Evolutionary conservation across 2,329 filamentous ascomycete species (phyloP).

Genomic region (Periconia macrospinosa): DNA sequence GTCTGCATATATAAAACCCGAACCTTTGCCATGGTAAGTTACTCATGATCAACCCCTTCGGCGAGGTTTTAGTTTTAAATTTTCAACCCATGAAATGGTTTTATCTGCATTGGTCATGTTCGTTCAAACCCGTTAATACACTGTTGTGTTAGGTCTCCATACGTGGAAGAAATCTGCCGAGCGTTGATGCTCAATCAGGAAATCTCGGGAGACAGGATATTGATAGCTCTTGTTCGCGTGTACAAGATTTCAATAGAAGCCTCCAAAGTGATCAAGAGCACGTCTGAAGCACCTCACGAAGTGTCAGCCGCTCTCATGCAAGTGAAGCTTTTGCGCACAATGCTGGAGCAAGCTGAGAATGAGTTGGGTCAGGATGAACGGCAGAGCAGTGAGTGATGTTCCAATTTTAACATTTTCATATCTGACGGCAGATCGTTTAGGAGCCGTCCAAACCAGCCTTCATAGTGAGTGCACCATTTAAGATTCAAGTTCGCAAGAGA

Average conservation of each 20-base stretch:
- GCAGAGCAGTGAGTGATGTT: neutral
- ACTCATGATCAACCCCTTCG: conserved; percentile 34
- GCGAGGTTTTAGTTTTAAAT: too few relatives aligned
- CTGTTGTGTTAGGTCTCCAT: conserved; percentile 14
- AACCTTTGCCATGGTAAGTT: conserved; percentile 54
- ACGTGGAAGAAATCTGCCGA: conserved; percentile 60
- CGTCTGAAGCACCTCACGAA: conserved; percentile 3
- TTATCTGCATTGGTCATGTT: too few relatives aligned
- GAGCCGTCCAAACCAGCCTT: neutral
- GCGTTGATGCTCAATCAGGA: conserved; percentile 53
- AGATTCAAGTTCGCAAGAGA: neutral
- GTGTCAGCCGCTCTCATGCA: conserved; percentile 3
- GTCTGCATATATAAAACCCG: conserved; percentile 19
- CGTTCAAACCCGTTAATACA: too few relatives aligned
- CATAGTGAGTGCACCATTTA: neutral
- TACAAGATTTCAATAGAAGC: conserved; percentile 20
- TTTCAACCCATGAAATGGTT: too few relatives aligned
- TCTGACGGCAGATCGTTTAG: neutral
- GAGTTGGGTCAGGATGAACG: conserved; percentile 1
- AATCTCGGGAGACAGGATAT: conserved; percentile 52
- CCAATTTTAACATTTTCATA: neutral
- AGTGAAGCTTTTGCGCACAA: conserved; percentile 3
- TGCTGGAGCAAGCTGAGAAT: conserved; percentile 6
- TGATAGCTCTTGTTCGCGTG: conserved; percentile 47
- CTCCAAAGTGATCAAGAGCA: conserved; percentile 19